Percentiles rank a stretch among this genome's conserved stretches.
phyloP scores from a whole-genome alignment of 2,329 filamentous ascomycete genomes.

The Seiridium cupressi region DNA sequence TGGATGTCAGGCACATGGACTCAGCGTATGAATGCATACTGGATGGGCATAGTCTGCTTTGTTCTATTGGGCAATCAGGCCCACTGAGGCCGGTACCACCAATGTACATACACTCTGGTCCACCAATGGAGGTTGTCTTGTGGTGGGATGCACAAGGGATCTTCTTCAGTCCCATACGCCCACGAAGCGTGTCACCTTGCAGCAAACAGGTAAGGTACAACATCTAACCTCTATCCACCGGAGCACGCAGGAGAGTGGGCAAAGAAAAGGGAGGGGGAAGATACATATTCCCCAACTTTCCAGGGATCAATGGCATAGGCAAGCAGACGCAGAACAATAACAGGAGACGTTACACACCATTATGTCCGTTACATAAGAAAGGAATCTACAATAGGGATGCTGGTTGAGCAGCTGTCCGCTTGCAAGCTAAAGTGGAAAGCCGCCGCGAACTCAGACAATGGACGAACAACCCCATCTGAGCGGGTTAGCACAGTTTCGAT shows the following conservation, averaged over 20 bases:
- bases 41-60: not conserved
- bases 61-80: not conserved
- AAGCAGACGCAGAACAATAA: no score
- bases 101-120: not conserved
- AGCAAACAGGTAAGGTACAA: slow-evolving; percentile 3
- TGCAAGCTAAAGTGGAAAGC: slow-evolving; percentile 1
- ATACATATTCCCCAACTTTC: no score
- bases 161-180: not conserved
- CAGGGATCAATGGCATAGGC: no score
- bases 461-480: not conserved
- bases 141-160: slow-evolving; percentile 2
- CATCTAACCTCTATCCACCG: not conserved
- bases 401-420: not conserved
- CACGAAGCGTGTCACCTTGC: not conserved
- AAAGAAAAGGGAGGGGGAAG: no score
- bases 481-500: not conserved
- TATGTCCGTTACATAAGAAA: no score
- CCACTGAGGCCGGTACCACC: not conserved
- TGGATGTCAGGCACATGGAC: slow-evolving; percentile 3
- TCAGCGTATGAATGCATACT: not conserved
- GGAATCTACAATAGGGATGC: not conserved
- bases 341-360: no score
- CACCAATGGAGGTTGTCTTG: slow-evolving; percentile 2
- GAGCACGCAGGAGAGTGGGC: not conserved
- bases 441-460: not conserved